These are phyloP conservation scores for Nigrospora sphaerica DNA, from an alignment of 2,329 filamentous ascomycete species.

Conservation along the genomic window DNA sequence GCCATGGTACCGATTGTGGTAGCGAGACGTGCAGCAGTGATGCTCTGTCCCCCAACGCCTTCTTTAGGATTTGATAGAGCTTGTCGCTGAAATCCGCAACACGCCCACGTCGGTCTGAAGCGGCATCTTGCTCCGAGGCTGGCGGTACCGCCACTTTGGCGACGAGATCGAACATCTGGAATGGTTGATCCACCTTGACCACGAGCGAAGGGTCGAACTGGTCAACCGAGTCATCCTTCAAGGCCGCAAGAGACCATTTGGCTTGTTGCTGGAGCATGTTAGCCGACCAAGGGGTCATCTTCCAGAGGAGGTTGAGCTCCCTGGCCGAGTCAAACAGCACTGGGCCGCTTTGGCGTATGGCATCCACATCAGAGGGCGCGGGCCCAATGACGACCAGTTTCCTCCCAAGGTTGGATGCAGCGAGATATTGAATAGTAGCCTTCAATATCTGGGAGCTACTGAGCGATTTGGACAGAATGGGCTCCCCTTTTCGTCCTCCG, in stretches of 20 bases:
- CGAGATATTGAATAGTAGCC: constrained; percentile 81
- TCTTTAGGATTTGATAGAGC: constrained; percentile 58
- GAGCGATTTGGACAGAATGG: constrained; percentile 70
- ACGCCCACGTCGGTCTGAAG: constrained; percentile 34
- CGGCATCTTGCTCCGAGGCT: constrained; percentile 11
- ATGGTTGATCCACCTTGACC: constrained; percentile 43
- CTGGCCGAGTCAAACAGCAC: constrained; percentile 71
- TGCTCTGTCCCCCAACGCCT: constrained; percentile 69
- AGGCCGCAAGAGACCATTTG: constrained; percentile 62
- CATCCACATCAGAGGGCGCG: constrained; percentile 34
- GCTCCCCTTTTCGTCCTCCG: constrained; percentile 65
- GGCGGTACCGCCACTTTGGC: constrained; percentile 22
- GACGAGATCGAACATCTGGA: constrained; percentile 49
- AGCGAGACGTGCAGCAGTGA: constrained; percentile 56
- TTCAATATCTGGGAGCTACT: constrained; percentile 95
- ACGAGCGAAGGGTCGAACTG: constrained; percentile 87
- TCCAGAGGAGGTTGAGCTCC: constrained; percentile 77
- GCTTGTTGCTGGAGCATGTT: constrained; percentile 67
- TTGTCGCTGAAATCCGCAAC: constrained; percentile 42
- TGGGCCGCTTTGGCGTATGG: constrained; percentile 44
- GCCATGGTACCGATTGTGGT: constrained; percentile 34
- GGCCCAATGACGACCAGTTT: constrained; percentile 51
- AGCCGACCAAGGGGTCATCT: constrained; percentile 86
- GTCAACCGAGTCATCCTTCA: constrained; percentile 67
- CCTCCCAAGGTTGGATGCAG: constrained; percentile 62